Base-by-base conservation (phyloP, 495 filamentous ascomycete species). In the Lasiosphaeria hispida region DNA sequence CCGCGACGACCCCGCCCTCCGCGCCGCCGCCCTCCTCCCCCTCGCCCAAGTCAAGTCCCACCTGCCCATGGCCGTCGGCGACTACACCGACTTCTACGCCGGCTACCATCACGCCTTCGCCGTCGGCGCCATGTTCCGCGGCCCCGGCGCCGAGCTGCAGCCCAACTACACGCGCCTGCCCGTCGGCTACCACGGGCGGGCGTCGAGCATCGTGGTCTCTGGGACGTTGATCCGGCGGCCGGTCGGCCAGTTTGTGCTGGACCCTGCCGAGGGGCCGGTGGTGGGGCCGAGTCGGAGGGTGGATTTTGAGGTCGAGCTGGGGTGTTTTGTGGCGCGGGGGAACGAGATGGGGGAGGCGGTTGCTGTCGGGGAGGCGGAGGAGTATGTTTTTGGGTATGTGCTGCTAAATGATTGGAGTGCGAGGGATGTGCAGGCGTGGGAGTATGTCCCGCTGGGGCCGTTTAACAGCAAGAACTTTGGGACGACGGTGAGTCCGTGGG, bases 21-120 rank as follows among this genome's bases (percentile, higher is more conserved):
- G 67, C 13, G 50, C 63, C 13, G 64, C 60, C 45, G 69, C 64
- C 3, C 59, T 79, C 8, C 18, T 87, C 1, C 78, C 80, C 2
- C 85, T 79, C 63, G 75, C 82, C 0, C 70, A 80, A 4, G 85
- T 92, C 19, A 81, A 75, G 53, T 88, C 83, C 69, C 89, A 96
- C 57, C 68, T 97, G 11, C 93, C 93, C 5, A 85, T 97, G 84
- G 78, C 80, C 35, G 91, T 96, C 53, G 89, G 90, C n/a, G 91
- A 97, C 69, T 97, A 97, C 73, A 95, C 93, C 10, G 93, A 97
- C 73, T 97, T 97, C 77, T 97, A 91, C 73, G 93, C 88, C n/a
- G 93, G 93, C 23, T 73, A 86, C 51, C 86, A 96, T 66, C 93
- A 97, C 73, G 93, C 93, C 39, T 87, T 84, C 75, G 87, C 89